A percentile compares a stretch with the other conserved stretches of the same genome.
Conservation (phyloP, 75 land plant genomes). For the Larix kaempferi region DNA sequence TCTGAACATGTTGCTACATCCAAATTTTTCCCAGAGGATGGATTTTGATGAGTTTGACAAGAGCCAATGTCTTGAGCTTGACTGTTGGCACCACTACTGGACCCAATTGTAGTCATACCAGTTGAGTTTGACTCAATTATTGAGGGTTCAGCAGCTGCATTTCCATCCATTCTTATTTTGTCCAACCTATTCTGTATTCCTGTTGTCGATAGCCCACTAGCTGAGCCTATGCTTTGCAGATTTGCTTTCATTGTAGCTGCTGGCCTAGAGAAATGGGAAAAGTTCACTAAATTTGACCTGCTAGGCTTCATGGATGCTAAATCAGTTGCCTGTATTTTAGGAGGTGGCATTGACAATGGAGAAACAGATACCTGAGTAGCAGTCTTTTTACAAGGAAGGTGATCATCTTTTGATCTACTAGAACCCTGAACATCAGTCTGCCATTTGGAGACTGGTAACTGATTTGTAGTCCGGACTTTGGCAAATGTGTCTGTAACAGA, state of each 20-base stretch:
- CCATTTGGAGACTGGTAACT: constrained; percentile 8
- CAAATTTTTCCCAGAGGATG: constrained; percentile 7
- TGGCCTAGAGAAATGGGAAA: constrained; percentile 21
- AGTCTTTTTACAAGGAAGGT: background rate
- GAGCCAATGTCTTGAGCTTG: constrained; percentile 19
- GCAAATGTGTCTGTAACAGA: constrained; percentile 1
- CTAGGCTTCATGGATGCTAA: background rate
- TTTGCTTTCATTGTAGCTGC: constrained; percentile 27
- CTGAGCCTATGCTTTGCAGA: constrained; percentile 11
- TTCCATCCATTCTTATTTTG: constrained; percentile 10
- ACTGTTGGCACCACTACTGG: constrained; percentile 39
- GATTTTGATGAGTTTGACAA: background rate
- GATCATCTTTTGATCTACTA: constrained; percentile 1
- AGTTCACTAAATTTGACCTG: constrained; percentile 13
- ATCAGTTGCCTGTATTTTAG: constrained; percentile 10
- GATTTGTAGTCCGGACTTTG: background rate
- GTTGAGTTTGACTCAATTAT: constrained; percentile 1
- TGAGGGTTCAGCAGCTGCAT: constrained; percentile 20
- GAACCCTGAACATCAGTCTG: background rate
- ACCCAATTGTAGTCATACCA: constrained; percentile 30
- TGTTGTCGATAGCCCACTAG: background rate
- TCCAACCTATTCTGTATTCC: background rate
- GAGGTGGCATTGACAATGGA: constrained; percentile 20
- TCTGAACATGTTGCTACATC: constrained; percentile 10
- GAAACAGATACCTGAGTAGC: background rate